Evolutionary conservation across 2,329 filamentous ascomycete species (phyloP), one percentile per base, ranked within the genome.

Genomic region (Fusarium lyarnte): DNA sequence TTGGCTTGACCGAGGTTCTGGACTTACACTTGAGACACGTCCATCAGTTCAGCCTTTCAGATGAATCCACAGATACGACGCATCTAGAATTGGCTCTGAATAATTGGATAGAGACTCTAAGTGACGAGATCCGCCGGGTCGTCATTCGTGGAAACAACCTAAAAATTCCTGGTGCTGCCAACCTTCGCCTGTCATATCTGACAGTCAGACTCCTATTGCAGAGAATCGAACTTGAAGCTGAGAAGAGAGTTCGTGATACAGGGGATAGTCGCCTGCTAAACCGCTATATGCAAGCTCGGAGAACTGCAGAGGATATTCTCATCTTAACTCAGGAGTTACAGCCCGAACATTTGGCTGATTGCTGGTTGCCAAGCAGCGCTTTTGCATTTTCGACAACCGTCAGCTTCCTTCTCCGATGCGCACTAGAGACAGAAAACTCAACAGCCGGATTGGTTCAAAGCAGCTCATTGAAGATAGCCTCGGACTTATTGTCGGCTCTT

Each of bases 151-250:
- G 85, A 3, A 82, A 78, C 5, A 75, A 81, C 21, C 70, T 87
- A 0, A 74, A 80, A 5, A 75, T 82, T 0, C 82, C 84, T 0
- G 87, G 87, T 0, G 84, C 85, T 0, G 81, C 86, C 10, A 89
- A 88, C 55, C 79, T 89, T 19, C 84, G 87, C 6, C 76, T 89
- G 5, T 81, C 85, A 2, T 88, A 87, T 69, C 74, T 89, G 2
- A 84, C 85, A 0, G 80, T 85, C 10, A 82, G 83, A 39, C 79
- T 89, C 6, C 77, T 89, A 1, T 78, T 85, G 1, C 81, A 84
- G 31, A 82, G 86, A 4, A 83, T 88, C 27, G 81, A 83, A 55
- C 82, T 87, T 3, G 84, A 87, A 54, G 78, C 81, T 3, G 79
- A 81, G 66, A 83, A 78, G 68, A 75, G 79, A 27, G 64, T 73